phyloP scores from a whole-genome alignment of 441 rosid species.

The Adansonia rubrostipa region DNA sequence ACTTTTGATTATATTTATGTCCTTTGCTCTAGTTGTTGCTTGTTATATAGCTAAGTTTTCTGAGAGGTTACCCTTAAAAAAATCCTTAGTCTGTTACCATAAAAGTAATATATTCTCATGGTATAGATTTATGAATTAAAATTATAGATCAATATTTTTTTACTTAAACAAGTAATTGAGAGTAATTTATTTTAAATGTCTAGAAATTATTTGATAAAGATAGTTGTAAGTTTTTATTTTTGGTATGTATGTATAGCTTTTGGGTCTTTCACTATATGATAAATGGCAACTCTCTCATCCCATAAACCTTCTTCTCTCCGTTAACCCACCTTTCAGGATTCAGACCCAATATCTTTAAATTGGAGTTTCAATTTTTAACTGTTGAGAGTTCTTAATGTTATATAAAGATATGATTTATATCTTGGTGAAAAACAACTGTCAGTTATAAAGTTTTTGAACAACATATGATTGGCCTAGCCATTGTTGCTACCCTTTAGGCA shows the following conservation, averaged over 20 bases:
- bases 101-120: constrained; percentile 1
- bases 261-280: too few species aligned
- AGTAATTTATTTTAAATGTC: not conserved
- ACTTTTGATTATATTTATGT: not conserved
- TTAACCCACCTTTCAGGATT: not conserved
- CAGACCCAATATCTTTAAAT: not conserved
- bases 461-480: too few species aligned
- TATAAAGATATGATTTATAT: not conserved
- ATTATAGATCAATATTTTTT: not conserved
- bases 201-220: not conserved
- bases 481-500: not conserved
- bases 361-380: not conserved
- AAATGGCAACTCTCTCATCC: not conserved
- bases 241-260: not conserved
- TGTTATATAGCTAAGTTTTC: not conserved
- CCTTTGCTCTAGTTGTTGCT: not conserved
- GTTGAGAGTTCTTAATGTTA: not conserved
- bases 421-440: not conserved
- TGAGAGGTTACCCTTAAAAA: not conserved
- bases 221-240: constrained; percentile 3
- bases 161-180: constrained; percentile 9
- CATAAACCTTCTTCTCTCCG: not conserved
- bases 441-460: too few species aligned
- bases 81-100: not conserved
- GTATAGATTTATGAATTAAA: not conserved